Conservation (phyloP, 2,329 filamentous ascomycete genomes). For the Mariannaea sp. region DNA sequence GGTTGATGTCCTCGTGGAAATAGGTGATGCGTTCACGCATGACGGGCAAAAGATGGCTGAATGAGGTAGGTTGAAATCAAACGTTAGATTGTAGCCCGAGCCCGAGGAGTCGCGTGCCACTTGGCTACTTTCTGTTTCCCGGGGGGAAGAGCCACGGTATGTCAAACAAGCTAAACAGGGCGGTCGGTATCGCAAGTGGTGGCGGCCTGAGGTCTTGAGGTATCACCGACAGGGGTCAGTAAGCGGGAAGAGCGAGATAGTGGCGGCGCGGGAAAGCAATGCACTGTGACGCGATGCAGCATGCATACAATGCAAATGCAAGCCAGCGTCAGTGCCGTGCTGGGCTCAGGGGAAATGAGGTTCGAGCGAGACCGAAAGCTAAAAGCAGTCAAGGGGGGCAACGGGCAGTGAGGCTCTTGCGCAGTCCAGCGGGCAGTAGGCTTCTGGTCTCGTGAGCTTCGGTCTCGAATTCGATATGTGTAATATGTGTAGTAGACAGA, state of each 20-base stretch:
- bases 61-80: constrained; percentile 5
- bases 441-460: constrained; percentile 13
- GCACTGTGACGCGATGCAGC: not conserved
- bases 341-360: not conserved
- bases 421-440: constrained; percentile 6
- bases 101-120: constrained; percentile 31
- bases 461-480: constrained; percentile 17
- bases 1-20: constrained; percentile 66
- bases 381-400: not conserved
- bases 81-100: constrained; percentile 8
- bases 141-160: constrained; percentile 5
- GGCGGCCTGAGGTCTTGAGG: not conserved
- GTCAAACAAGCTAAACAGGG: constrained; percentile 10
- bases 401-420: not conserved
- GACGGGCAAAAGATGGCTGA: constrained; percentile 1
- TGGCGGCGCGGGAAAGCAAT: not conserved
- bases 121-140: not conserved
- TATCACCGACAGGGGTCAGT: not conserved
- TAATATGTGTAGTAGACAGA: constrained; percentile 19
- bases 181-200: not conserved
- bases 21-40: constrained; percentile 86
- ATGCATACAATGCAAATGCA: not conserved
- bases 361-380: not conserved
- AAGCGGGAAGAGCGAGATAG: not conserved
- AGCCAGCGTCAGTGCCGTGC: not conserved